Percentiles rank a stretch among this genome's conserved stretches.
These are phyloP conservation scores for Racocetra persica DNA, from an alignment of 371 early-diverging fungal species.

Conservation along the genomic window DNA sequence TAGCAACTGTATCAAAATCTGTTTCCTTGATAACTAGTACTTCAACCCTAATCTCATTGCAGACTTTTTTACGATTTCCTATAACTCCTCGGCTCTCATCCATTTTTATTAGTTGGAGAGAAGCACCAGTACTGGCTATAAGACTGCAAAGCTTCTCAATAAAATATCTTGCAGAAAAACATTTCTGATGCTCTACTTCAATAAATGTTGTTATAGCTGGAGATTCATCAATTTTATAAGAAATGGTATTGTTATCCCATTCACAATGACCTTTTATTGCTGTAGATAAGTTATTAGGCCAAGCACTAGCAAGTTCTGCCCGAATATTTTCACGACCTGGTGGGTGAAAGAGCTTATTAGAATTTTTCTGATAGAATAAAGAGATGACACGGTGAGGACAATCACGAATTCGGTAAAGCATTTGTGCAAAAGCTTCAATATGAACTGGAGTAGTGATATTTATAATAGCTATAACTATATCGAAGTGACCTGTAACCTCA, in stretches of 20 bases:
- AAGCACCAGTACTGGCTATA: too few species aligned
- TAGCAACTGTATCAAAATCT: too few species aligned
- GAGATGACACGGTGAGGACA: not conserved
- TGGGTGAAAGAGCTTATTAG: not conserved
- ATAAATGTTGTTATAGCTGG: not conserved
- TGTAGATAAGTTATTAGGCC: not conserved
- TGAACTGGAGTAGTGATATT: too few species aligned
- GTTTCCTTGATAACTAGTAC: not conserved
- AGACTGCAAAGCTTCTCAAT: not conserved
- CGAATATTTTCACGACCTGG: conserved; percentile 28
- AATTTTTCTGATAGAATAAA: not conserved
- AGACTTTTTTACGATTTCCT: too few species aligned
- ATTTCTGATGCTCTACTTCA: too few species aligned
- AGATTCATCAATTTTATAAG: conserved; percentile 13
- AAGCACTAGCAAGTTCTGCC: conserved; percentile 6
- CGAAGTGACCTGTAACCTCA: not conserved
- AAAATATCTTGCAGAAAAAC: not conserved
- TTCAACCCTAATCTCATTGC: not conserved
- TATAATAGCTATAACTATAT: too few species aligned
- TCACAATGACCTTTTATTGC: conserved; percentile 16
- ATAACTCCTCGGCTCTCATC: too few species aligned
- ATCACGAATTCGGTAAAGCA: too few species aligned
- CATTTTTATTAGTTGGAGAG: too few species aligned
- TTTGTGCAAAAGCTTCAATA: too few species aligned
- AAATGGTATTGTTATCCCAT: conserved; percentile 12